Percentiles rank a stretch among this genome's conserved stretches.
Conservation (phyloP, 129 eudicot species). For the Logfia minima region DNA sequence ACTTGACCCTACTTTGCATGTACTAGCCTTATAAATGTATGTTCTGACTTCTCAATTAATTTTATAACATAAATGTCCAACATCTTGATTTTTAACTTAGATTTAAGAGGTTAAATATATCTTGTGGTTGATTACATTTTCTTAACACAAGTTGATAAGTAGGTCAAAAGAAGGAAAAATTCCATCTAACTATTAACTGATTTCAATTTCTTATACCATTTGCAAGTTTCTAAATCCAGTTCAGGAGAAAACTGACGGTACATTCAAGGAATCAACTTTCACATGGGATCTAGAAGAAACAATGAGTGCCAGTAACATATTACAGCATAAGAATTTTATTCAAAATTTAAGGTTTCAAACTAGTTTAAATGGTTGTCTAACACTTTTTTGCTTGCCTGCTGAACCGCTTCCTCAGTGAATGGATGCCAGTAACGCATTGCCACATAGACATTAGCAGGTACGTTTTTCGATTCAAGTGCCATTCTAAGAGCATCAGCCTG, state of each 20-base stretch:
- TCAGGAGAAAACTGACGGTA: not conserved
- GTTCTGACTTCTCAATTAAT: not conserved
- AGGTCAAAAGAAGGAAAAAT: not conserved
- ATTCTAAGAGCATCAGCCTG: constrained; percentile 69
- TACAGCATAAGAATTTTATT: not conserved
- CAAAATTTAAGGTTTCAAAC: not conserved
- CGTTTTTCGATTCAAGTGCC: constrained; percentile 71
- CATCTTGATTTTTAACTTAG: not conserved
- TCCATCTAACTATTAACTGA: not conserved
- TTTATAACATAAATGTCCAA: not conserved
- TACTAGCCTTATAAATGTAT: not conserved
- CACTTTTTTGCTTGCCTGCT: constrained; percentile 52
- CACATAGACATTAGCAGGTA: constrained; percentile 72
- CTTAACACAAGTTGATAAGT: not conserved
- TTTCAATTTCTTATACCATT: not conserved
- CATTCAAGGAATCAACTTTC: not conserved
- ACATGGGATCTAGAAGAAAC: not conserved
- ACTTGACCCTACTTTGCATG: not conserved
- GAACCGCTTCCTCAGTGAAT: constrained; percentile 92
- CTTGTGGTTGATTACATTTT: not conserved
- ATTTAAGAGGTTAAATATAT: not conserved
- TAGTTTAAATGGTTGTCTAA: not conserved
- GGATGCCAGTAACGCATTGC: constrained; percentile 98
- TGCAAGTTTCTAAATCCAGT: not conserved
- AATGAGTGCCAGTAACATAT: not conserved